Percentiles rank a stretch among this genome's conserved stretches.
phyloP scores from a whole-genome alignment of 2,329 filamentous ascomycete species.

The Hymenoscyphus repandus region DNA sequence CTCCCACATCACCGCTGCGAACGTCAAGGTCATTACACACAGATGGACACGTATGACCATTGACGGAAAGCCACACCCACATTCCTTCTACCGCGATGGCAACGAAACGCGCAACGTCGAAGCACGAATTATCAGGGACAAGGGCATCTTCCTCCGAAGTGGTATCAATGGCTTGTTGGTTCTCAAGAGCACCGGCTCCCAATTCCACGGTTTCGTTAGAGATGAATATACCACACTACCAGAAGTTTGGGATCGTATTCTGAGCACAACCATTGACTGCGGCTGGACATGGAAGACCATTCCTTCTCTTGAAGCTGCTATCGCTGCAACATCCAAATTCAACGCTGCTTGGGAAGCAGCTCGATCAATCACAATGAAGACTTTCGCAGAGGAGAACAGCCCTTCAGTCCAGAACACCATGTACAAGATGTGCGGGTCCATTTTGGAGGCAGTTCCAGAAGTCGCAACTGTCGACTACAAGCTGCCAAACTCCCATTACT shows the following conservation, averaged over 20 bases:
- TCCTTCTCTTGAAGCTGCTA: slow-evolving; percentile 59
- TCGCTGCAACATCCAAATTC: slow-evolving; percentile 60
- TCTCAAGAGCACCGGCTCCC: slow-evolving; percentile 92
- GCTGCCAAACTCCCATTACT: slow-evolving; percentile 98
- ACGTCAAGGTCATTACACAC: slow-evolving; percentile 78
- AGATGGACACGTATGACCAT: slow-evolving; percentile 87
- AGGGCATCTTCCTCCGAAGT: slow-evolving; percentile 64
- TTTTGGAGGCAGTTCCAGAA: slow-evolving; percentile 69
- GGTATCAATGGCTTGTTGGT: slow-evolving; percentile 79
- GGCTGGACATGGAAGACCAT: slow-evolving; percentile 82
- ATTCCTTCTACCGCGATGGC: slow-evolving; percentile 90
- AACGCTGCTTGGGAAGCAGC: slow-evolving; percentile 73
- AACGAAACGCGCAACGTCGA: slow-evolving; percentile 82
- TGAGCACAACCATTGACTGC: slow-evolving; percentile 88
- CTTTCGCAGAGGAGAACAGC: slow-evolving; percentile 84
- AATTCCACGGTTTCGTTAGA: slow-evolving; percentile 89
- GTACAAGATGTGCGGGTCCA: slow-evolving; percentile 96
- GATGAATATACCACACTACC: slow-evolving; percentile 89
- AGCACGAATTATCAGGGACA: slow-evolving; percentile 59
- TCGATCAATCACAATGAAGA: slow-evolving; percentile 81
- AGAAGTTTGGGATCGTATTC: slow-evolving; percentile 91
- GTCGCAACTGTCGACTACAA: slow-evolving; percentile 73
- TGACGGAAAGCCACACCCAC: slow-evolving; percentile 85
- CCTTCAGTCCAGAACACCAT: slow-evolving; percentile 95
- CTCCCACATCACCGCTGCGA: slow-evolving; percentile 77